Evolutionary conservation across 768 basidiomycete genomes (phyloP).

Genomic region (Butyriboletus loyo): DNA sequence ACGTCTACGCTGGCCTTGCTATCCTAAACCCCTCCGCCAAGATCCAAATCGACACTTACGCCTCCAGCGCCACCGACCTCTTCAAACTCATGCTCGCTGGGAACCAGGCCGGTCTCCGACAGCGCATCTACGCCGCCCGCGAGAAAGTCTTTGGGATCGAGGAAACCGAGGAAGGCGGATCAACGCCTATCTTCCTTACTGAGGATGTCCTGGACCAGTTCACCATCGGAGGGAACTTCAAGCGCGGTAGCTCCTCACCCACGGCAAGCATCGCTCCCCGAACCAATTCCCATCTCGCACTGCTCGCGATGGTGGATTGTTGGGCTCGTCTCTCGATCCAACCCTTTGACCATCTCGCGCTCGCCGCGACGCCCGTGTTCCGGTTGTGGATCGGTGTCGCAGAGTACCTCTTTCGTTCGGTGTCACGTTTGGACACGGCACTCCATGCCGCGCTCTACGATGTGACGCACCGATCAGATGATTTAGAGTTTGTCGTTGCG

Average conservation of each 20-base stretch:
- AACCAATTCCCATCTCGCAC: constrained; percentile 87
- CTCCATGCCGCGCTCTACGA: constrained; percentile 75
- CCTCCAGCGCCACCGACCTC: constrained; percentile 78
- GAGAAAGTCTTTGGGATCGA: constrained; percentile 69
- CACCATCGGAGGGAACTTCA: constrained; percentile 57
- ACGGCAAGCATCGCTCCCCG: constrained; percentile 17
- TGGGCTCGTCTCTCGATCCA: constrained; percentile 88
- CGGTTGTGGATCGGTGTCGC: constrained; percentile 96
- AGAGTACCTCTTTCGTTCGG: constrained; percentile 86
- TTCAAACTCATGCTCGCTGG: constrained; percentile 91
- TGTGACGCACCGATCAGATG: constrained; percentile 78
- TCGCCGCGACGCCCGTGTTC: constrained; percentile 96
- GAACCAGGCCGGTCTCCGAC: constrained; percentile 52
- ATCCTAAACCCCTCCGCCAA: constrained; percentile 92
- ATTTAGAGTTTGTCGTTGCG: constrained; percentile 91
- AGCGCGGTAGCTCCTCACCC: constrained; percentile 6
- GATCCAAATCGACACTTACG: constrained; percentile 87
- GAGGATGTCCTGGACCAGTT: constrained; percentile 88
- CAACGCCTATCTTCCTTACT: constrained; percentile 72
- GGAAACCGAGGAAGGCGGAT: constrained; percentile 24
- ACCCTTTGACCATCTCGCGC: constrained; percentile 85
- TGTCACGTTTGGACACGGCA: constrained; percentile 59
- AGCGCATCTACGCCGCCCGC: constrained; percentile 71
- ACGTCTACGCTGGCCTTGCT: constrained; percentile 98
- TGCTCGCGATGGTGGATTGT: constrained; percentile 98